A percentile compares a stretch with the other conserved stretches of the same genome.
phyloP scores from a whole-genome alignment of 2,329 filamentous ascomycete genomes.

The Colletotrichum orchidophilum region DNA sequence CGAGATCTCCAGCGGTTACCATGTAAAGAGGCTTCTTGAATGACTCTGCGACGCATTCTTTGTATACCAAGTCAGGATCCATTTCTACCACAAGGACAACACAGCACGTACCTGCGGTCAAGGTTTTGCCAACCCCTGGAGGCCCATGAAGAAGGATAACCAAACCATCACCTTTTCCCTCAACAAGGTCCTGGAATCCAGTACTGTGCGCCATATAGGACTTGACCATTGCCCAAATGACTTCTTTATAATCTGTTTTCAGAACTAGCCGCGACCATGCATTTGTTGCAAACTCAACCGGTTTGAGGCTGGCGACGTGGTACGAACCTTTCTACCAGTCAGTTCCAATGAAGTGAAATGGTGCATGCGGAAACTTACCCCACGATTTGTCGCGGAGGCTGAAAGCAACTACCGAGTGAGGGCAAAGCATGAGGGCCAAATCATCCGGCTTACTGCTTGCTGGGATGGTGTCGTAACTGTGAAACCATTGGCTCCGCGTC shows the following conservation, averaged over 20 bases:
- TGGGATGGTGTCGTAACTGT: background rate
- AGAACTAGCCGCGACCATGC: background rate
- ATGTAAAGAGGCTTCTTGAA: background rate
- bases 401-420: fast-evolving
- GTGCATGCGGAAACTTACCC: too few relatives aligned
- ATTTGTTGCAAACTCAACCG: background rate
- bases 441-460: background rate
- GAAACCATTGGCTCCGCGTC: too few relatives aligned
- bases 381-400: background rate
- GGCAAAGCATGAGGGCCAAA: background rate
- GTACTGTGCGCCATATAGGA: background rate
- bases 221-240: background rate
- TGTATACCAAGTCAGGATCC: too few relatives aligned
- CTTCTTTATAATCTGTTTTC: background rate
- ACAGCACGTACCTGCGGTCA: background rate
- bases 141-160: background rate
- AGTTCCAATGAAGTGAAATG: too few relatives aligned
- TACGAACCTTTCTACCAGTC: background rate
- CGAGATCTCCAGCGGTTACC: background rate
- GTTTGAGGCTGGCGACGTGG: fast-evolving
- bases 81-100: too few relatives aligned
- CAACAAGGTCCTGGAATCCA: background rate
- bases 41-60: background rate
- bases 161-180: background rate
- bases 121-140: background rate